A percentile compares a stretch with the other conserved stretches of the same genome.
Conservation (phyloP, 140 eudicot species). For the Stevia rebaudiana region DNA sequence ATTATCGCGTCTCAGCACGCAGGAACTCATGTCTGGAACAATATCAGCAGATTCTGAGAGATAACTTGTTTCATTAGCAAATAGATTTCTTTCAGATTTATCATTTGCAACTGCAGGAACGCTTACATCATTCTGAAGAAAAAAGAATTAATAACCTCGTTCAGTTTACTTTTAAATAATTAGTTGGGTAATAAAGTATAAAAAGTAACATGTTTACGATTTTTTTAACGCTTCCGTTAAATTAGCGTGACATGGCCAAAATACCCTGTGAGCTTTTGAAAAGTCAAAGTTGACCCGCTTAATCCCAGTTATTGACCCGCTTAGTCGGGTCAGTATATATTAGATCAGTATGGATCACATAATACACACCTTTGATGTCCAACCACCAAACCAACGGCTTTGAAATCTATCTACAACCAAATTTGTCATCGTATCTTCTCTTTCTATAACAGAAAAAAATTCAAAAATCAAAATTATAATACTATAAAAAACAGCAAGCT, state of each 20-base stretch:
- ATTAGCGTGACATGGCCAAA: too few species aligned
- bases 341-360: not conserved
- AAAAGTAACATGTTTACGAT: not conserved
- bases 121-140: constrained; percentile 38
- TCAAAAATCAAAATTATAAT: constrained; percentile 5
- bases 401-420: constrained; percentile 39
- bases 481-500: not conserved
- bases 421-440: constrained; percentile 13
- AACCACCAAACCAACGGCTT: constrained; percentile 95
- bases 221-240: too few species aligned
- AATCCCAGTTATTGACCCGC: not conserved
- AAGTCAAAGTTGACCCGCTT: too few species aligned
- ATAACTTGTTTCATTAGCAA: constrained; percentile 57
- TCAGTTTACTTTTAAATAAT: not conserved
- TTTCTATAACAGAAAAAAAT: constrained; percentile 26
- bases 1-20: constrained; percentile 36
- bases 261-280: too few species aligned
- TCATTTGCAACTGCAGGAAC: constrained; percentile 23
- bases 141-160: not conserved
- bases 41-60: constrained; percentile 74
- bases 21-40: constrained; percentile 73
- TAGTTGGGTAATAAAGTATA: too few species aligned
- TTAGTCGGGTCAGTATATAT: not conserved
- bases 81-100: constrained; percentile 20
- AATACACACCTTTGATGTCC: constrained; percentile 55